Conservation (phyloP, 1,284 basidiomycete genomes). For the Trichosporon sp. region DNA sequence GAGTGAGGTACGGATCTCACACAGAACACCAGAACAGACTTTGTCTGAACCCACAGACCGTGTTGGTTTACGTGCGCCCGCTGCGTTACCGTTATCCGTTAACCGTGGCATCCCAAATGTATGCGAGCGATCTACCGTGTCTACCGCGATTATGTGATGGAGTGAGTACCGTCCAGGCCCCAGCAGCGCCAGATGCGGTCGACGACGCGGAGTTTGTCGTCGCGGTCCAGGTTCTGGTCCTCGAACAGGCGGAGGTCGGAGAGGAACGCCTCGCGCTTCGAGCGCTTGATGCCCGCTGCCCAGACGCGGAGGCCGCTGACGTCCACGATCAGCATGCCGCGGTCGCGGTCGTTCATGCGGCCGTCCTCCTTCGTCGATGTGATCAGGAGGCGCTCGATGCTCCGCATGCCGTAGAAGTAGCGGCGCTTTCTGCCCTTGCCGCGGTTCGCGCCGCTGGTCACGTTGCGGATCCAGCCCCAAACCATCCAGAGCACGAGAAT, state of each 20-base stretch:
- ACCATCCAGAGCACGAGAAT: conserved; percentile 76
- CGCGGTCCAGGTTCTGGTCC: conserved; percentile 65
- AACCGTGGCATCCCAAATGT: neutral
- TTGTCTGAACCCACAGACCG: neutral
- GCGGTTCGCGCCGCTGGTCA: conserved; percentile 60
- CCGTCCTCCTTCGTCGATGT: conserved; percentile 46
- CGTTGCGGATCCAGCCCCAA: conserved; percentile 62
- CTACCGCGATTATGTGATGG: neutral
- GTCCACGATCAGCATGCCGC: conserved; percentile 59
- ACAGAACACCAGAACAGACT: conserved; percentile 7
- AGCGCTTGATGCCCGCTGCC: conserved; percentile 47
- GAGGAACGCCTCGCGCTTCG: conserved; percentile 64
- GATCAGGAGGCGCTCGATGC: conserved; percentile 71
- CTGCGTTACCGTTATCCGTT: conserved; percentile 2
- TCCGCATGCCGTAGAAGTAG: conserved; percentile 58
- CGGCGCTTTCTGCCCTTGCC: conserved; percentile 53
- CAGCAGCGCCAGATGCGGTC: conserved; percentile 91
- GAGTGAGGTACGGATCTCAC: neutral
- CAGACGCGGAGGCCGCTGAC: conserved; percentile 55
- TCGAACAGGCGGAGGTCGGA: conserved; percentile 85
- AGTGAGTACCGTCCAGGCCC: conserved; percentile 58
- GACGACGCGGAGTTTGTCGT: conserved; percentile 74
- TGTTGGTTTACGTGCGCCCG: neutral
- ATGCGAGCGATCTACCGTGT: neutral
- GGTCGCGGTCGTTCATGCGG: conserved; percentile 56